Evolutionary conservation across 176 grass and related monocot genomes (phyloP), one percentile per base, ranked within the genome.

Genomic region (Dactylis glomerata): DNA sequence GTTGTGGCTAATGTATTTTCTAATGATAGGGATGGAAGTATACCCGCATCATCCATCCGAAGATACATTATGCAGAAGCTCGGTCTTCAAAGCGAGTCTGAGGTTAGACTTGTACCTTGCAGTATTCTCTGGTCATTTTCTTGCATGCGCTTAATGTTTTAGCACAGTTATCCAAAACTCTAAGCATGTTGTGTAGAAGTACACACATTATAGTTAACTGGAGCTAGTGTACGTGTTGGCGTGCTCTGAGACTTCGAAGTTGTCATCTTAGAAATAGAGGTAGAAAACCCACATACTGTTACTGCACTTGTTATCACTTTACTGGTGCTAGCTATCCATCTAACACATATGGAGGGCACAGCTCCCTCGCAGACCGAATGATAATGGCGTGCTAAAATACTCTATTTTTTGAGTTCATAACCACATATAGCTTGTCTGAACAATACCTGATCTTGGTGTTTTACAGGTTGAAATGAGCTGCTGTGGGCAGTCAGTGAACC

Each of bases 21-120:
- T 80, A 50, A 84, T 91, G 15, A 59, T 61, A 97, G 94, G 77
- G 91, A 97, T 89, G 94, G 89, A 61, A 92, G 86, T 45, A 67
- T 97, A 55, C 87, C 94, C 5, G 91, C 90, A 59, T 97, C 94
- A 24, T 90, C 84, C 75, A 94, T 97, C 84, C 89, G 86, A 75
- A 94, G 90, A 84, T 97, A 97, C 57, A 87, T 97, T 57, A 84
- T 86, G 46, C 87, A 88, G 85, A 97, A 97, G 79, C 94, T 97
- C 65, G 81, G 82, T 70, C 89, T 97, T 84, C 66, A 46, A 52
- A 97, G 82, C 49, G 92, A 94, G 55, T 77, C 87, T 58, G 92
- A 97, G 91, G 94, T 97, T 76, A 92, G 81, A 71, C 26, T 52
- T 40, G 9, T 62, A 72, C 36, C 73, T 4, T 81, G 6, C 69